Evolutionary conservation across 306 rosid species (phyloP).

Genomic region (Begonia fuchsioides): DNA sequence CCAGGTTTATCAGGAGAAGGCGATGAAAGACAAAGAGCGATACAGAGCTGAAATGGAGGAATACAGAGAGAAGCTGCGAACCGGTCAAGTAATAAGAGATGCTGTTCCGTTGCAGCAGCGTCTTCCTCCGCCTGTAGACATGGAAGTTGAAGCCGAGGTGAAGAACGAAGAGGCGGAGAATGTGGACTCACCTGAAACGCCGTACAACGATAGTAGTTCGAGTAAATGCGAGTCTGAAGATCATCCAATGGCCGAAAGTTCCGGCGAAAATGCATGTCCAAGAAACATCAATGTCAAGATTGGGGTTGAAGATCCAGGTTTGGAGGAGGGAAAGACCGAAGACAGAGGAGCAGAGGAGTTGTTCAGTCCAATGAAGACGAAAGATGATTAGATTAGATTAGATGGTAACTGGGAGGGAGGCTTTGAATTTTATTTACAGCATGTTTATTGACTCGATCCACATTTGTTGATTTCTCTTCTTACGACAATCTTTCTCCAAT

Average conservation of each 20-base stretch:
- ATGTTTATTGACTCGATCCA: neutral
- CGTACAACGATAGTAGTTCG: conserved; percentile 31
- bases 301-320: conserved; percentile 14
- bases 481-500: no score
- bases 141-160: conserved; percentile 24
- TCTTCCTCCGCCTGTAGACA: conserved; percentile 32
- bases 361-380: conserved; percentile 1
- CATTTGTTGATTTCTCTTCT: no score
- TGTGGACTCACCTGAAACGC: conserved; percentile 21
- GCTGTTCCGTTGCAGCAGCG: conserved; percentile 65
- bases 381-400: neutral
- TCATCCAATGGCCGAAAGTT: conserved; percentile 18
- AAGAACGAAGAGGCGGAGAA: conserved; percentile 32
- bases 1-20: conserved; percentile 87
- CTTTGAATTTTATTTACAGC: neutral
- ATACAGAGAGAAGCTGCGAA: conserved; percentile 45
- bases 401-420: conserved; percentile 3
- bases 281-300: conserved; percentile 14
- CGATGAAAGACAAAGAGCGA: conserved; percentile 72
- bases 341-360: neutral
- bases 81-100: conserved; percentile 44
- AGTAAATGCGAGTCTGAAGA: conserved; percentile 40
- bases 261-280: conserved; percentile 17
- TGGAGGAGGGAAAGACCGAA: conserved; percentile 15
- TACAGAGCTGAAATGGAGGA: conserved; percentile 69